Evolutionary conservation across 805 yeast genomes (phyloP).

Genomic region (Lipomyces kockii): DNA sequence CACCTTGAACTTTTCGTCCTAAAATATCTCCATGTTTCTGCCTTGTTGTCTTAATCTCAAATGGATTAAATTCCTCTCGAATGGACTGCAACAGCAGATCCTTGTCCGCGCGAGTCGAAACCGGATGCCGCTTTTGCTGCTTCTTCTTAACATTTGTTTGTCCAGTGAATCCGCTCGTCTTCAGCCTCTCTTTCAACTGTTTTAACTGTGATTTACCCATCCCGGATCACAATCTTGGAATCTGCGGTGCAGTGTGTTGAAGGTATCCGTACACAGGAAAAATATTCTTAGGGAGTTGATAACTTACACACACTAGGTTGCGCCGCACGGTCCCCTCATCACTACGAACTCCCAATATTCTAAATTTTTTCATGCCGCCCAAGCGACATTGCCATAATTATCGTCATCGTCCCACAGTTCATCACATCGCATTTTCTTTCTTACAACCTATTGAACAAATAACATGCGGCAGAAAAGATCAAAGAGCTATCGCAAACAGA

Average conservation of each 20-base stretch:
- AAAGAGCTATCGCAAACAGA: slow-evolving; percentile 89
- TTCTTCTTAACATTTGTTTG: slow-evolving; percentile 68
- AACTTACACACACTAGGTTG: neutral
- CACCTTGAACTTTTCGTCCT: slow-evolving; percentile 51
- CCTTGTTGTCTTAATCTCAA: slow-evolving; percentile 75
- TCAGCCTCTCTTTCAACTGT: slow-evolving; percentile 74
- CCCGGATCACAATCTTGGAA: neutral
- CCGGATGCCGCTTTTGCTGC: slow-evolving; percentile 46
- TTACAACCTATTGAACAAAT: neutral
- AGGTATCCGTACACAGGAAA: neutral
- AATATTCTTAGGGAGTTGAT: neutral
- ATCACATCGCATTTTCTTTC: neutral
- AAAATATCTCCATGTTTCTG: slow-evolving; percentile 58
- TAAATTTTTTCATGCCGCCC: neutral
- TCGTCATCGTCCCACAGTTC: neutral
- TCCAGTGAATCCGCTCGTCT: slow-evolving; percentile 82
- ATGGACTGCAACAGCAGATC: slow-evolving; percentile 61
- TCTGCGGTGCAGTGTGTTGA: neutral
- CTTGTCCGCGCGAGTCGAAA: slow-evolving; percentile 67
- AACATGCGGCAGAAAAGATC: slow-evolving; percentile 96
- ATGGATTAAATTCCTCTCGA: slow-evolving; percentile 86
- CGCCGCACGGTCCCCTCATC: slow-evolving; percentile 8
- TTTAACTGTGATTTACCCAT: slow-evolving; percentile 92
- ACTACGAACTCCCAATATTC: slow-evolving; percentile 7
- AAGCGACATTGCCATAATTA: neutral